Base-by-base conservation (phyloP, 1,284 basidiomycete species). In the Boletus semigastroideus region DNA sequence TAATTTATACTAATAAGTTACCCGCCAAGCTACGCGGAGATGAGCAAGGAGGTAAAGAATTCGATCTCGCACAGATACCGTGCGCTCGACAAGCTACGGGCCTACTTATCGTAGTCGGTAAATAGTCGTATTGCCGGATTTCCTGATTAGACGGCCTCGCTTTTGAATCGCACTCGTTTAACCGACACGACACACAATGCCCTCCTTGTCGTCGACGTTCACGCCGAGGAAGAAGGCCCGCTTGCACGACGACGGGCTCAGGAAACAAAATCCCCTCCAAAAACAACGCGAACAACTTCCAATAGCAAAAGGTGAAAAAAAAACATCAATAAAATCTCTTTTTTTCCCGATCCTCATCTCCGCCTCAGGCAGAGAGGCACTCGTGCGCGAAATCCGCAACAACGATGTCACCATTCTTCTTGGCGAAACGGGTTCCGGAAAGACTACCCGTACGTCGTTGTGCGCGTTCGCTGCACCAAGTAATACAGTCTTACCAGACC, bases 361-460 rank as follows among this genome's bases (percentile, higher is more conserved):
- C 51, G 39, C 42, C 19, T 20, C 27, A 93, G 92, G 90, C 45
- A 84, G 82, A 63, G 82, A 87, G 27, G 83, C 84, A 36, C 80
- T 97, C 28, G 72, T 94, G 28, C 77, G 85, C 49, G 84, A 87
- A 65, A 86, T 96, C 46, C 72, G 78, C 40, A 74, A 81, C 42
- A 85, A 96, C 69, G 91, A 97, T 67, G 93, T 97, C 4, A 90
- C 91, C 1, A 86, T 99, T 46, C 79, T 99, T 22, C 78, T 99
- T 16, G 96, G 95, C 48, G 96, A 99, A 73, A 99, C 96, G 0
- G 97, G 96, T 34, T 97, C 94, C 25, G 96, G 96, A 56, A 99
- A 99, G 75, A 98, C 96, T 0, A 99, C 96, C 43, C 95, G 92
- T 92, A 72, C 60, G 87, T 57, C 42, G 46, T 54, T 17, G 43